Evolutionary conservation across 768 basidiomycete genomes (phyloP).

Genomic region (Astraeus odoratus): DNA sequence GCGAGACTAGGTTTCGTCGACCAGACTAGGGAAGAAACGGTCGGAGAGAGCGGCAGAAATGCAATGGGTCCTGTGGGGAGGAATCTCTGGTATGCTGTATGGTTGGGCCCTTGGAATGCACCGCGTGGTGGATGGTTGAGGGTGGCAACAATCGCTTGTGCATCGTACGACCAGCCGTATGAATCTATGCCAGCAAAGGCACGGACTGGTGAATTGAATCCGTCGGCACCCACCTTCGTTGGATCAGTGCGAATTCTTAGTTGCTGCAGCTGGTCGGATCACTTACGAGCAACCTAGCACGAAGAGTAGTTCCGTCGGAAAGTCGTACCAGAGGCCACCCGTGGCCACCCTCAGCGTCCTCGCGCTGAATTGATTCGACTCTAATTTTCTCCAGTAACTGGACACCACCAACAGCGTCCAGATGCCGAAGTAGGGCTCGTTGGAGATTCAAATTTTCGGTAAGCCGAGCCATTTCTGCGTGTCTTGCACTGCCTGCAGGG

Average conservation of each 20-base stretch:
- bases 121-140: constrained; percentile 65
- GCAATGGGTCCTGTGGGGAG: constrained; percentile 93
- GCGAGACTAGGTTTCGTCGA: constrained; percentile 78
- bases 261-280: neutral
- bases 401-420: constrained; percentile 46
- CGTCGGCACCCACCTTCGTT: constrained; percentile 85
- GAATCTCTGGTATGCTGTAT: constrained; percentile 89
- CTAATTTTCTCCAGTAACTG: constrained; percentile 65
- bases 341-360: constrained; percentile 35
- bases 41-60: constrained; percentile 81
- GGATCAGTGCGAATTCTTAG: neutral
- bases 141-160: constrained; percentile 87
- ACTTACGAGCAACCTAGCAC: constrained; percentile 71
- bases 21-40: constrained; percentile 88
- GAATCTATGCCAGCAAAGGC: constrained; percentile 78
- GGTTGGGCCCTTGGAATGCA: constrained; percentile 57
- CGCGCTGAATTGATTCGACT: constrained; percentile 60
- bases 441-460: constrained; percentile 95
- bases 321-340: constrained; percentile 80
- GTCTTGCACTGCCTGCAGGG: constrained; percentile 20
- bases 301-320: constrained; percentile 56
- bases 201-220: constrained; percentile 90
- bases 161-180: constrained; percentile 88
- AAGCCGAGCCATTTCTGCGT: constrained; percentile 66
- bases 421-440: constrained; percentile 64